These are phyloP conservation scores for Solanum chilense DNA, from an alignment of 257 asterid species.

Conservation along the genomic window DNA sequence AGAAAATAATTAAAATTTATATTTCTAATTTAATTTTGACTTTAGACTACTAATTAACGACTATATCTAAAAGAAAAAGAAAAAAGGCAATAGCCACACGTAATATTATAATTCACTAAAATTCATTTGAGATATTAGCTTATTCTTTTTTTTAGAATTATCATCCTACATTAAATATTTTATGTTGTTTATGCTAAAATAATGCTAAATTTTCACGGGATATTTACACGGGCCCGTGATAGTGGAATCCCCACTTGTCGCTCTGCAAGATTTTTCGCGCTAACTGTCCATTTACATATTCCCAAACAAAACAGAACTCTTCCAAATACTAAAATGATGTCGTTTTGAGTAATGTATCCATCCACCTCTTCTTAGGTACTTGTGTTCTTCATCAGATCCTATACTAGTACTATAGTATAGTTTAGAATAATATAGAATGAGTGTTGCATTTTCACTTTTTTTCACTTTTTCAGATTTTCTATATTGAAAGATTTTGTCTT, in stretches of 20 bases:
- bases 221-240: background rate
- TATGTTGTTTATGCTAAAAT: background rate
- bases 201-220: background rate
- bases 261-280: background rate
- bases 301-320: background rate
- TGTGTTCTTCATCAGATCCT: background rate
- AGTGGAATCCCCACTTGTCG: background rate
- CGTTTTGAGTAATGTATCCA: background rate
- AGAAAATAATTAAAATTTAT: no score
- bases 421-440: background rate
- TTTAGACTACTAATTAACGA: no score
- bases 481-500: background rate
- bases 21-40: no score
- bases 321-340: background rate
- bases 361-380: background rate
- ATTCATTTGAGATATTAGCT: background rate
- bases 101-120: background rate
- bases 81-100: background rate
- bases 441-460: background rate
- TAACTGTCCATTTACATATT: background rate
- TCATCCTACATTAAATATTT: background rate
- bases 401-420: background rate
- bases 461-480: slow-evolving; percentile 11
- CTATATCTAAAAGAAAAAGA: no score
- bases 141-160: background rate